Conservation (phyloP, 2,329 filamentous ascomycete species). For the Paraconiothyrium sp. region DNA sequence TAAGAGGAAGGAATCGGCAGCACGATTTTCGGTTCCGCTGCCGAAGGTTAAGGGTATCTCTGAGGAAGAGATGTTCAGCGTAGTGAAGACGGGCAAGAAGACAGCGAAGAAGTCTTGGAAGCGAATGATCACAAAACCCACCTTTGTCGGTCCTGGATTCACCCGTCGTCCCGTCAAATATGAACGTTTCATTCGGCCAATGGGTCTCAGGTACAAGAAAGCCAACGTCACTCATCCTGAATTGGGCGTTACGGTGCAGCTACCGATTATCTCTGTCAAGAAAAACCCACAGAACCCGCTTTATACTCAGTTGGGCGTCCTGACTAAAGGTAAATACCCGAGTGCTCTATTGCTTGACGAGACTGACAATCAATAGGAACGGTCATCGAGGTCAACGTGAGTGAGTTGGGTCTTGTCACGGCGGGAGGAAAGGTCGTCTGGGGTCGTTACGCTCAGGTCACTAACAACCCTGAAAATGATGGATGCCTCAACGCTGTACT, state of each 20-base stretch:
- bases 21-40: conserved; percentile 89
- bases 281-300: conserved; percentile 88
- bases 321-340: conserved; percentile 35
- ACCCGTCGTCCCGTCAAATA: conserved; percentile 86
- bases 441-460: conserved; percentile 48
- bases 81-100: conserved; percentile 89
- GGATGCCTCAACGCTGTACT: conserved; percentile 51
- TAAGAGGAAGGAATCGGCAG: conserved; percentile 87
- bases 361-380: conserved; percentile 13
- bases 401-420: conserved; percentile 89
- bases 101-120: conserved; percentile 85
- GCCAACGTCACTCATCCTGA: conserved; percentile 79
- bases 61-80: conserved; percentile 92
- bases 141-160: conserved; percentile 91
- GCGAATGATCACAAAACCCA: conserved; percentile 80
- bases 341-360: too few relatives aligned
- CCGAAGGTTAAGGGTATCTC: conserved; percentile 93
- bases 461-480: conserved; percentile 52
- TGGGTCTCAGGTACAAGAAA: conserved; percentile 83
- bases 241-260: conserved; percentile 78
- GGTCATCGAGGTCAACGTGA: conserved; percentile 90
- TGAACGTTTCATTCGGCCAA: conserved; percentile 53
- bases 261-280: conserved; percentile 72
- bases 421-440: conserved; percentile 78
- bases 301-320: conserved; percentile 86